Percentiles rank a stretch among this genome's conserved stretches.
Evolutionary conservation across 805 yeast genomes (phyloP).

Genomic region (Diddensiella caesifluorescens): DNA sequence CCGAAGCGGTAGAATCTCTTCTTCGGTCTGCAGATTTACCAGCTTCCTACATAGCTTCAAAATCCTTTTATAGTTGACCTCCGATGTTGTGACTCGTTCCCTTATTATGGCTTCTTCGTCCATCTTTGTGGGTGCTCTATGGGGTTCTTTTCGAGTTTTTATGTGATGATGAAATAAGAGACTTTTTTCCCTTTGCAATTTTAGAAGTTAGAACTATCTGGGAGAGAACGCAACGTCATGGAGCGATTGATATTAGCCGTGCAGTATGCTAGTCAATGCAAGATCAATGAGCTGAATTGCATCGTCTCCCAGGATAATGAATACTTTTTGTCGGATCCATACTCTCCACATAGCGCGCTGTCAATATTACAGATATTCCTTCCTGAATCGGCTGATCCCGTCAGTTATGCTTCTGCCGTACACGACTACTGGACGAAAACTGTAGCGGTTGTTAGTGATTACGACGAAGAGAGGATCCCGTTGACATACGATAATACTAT

Average conservation of each 20-base stretch:
- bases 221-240: no score
- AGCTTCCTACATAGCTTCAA: constrained; percentile 10
- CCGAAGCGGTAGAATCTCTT: background rate
- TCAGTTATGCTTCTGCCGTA: constrained; percentile 11
- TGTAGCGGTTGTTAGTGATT: background rate
- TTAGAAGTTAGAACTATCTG: no score
- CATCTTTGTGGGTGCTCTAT: background rate
- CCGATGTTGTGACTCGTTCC: constrained; percentile 21
- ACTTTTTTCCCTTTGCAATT: background rate
- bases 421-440: background rate
- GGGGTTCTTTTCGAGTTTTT: background rate
- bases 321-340: constrained; percentile 11
- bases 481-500: background rate
- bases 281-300: constrained; percentile 6
- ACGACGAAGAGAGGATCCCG: background rate
- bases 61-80: constrained; percentile 18
- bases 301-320: constrained; percentile 12
- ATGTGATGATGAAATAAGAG: background rate
- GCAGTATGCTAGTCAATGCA: constrained; percentile 15
- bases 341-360: constrained; percentile 26
- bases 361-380: constrained; percentile 26
- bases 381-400: constrained; percentile 29
- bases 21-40: background rate
- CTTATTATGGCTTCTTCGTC: constrained; percentile 21
- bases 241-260: constrained; percentile 5